Evolutionary conservation across 108 stramenopile species (phyloP).

Genomic region (Cyclotella kingstonii): DNA sequence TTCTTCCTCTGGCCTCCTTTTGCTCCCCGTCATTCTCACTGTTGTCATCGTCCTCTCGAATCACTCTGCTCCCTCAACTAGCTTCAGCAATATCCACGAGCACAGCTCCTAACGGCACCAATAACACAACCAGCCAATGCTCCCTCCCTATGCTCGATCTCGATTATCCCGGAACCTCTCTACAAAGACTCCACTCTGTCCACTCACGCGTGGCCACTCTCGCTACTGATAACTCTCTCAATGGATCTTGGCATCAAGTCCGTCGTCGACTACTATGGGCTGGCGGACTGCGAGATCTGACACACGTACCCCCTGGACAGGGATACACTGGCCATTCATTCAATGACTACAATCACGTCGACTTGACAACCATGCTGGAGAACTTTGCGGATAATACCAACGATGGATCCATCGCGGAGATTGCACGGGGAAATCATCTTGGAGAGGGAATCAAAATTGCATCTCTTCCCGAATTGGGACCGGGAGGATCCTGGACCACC

Average conservation of each 20-base stretch:
- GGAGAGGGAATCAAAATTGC: constrained; percentile 84
- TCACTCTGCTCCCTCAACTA: not conserved
- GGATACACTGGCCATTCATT: constrained; percentile 93
- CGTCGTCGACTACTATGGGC: constrained; percentile 87
- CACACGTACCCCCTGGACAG: constrained; percentile 67
- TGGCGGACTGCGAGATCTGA: constrained; percentile 80
- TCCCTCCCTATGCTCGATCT: constrained; percentile 32
- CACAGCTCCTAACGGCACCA: constrained; percentile 2
- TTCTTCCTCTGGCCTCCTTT: no score
- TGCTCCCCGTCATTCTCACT: not conserved
- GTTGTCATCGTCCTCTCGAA: not conserved
- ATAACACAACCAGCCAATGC: not conserved
- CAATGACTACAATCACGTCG: constrained; percentile 91
- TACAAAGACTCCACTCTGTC: constrained; percentile 62
- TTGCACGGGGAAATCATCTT: constrained; percentile 76
- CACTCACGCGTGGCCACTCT: constrained; percentile 61
- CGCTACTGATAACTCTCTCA: constrained; percentile 43
- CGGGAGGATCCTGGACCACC: constrained; percentile 88
- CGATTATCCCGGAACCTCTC: constrained; percentile 81
- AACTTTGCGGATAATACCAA: constrained; percentile 69
- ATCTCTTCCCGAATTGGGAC: constrained; percentile 77
- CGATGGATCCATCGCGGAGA: constrained; percentile 73
- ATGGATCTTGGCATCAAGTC: constrained; percentile 72
- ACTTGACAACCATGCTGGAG: constrained; percentile 86
- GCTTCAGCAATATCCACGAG: not conserved